Evolutionary conservation across 495 filamentous ascomycete species (phyloP).

Genomic region (Rhypophila decipiens): DNA sequence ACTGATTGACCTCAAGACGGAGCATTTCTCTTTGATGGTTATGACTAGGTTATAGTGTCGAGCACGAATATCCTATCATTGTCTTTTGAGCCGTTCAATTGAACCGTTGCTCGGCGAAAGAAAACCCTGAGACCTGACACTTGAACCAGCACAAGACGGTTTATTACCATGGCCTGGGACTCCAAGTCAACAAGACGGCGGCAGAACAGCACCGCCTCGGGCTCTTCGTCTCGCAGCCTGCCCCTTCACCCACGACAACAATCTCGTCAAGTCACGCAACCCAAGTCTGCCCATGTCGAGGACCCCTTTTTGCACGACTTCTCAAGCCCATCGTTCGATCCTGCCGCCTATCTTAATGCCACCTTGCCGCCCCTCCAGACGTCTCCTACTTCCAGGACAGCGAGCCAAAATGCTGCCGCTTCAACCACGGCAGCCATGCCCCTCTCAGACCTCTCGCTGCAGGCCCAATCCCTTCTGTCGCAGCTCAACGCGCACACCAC

Average conservation of each 20-base stretch:
- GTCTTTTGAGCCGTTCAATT: no score
- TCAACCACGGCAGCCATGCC: conserved; percentile 46
- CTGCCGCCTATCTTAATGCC: conserved; percentile 74
- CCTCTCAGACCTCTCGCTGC: conserved; percentile 68
- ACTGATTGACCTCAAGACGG: no score
- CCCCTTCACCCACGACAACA: conserved; percentile 19
- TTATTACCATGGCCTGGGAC: conserved; percentile 22
- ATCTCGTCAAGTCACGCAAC: conserved; percentile 23
- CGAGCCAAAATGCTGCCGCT: conserved; percentile 4
- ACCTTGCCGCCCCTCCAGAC: conserved; percentile 60
- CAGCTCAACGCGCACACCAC: conserved; percentile 83
- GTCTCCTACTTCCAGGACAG: conserved; percentile 5
- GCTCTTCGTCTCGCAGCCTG: conserved; percentile 9
- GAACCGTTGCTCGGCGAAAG: no score
- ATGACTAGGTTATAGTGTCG: no score
- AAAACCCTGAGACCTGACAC: no score
- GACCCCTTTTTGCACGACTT: conserved; percentile 63
- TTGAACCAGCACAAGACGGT: no score
- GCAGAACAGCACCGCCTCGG: conserved; percentile 23
- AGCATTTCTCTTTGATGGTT: no score
- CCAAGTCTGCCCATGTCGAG: conserved; percentile 50
- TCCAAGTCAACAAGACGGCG: conserved; percentile 20
- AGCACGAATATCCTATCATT: no score
- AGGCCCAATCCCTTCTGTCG: conserved; percentile 77
- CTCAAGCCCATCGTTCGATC: conserved; percentile 66